A percentile compares a stretch with the other conserved stretches of the same genome.
phyloP scores from a whole-genome alignment of 1,284 basidiomycete species.

The Irpex sp. region DNA sequence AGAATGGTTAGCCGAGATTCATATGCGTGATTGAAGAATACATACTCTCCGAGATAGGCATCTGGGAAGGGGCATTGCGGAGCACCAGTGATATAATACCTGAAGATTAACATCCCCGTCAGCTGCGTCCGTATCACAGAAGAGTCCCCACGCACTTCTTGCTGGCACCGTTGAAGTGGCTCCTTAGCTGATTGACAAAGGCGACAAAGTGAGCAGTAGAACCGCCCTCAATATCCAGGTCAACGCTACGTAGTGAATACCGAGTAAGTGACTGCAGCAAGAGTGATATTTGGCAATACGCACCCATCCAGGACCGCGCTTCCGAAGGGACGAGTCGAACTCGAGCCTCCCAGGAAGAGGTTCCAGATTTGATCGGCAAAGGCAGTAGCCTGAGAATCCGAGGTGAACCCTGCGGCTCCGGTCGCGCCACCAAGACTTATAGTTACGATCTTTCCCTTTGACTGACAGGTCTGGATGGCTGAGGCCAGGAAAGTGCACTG shows the following conservation, averaged over 20 bases:
- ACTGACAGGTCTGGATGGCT: conserved; percentile 58
- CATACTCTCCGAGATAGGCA: conserved; percentile 42
- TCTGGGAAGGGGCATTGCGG: conserved; percentile 71
- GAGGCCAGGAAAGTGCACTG: conserved; percentile 52
- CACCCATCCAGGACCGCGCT: conserved; percentile 63
- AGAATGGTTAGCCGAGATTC: neutral
- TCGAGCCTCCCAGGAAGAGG: conserved; percentile 58
- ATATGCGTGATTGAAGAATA: neutral
- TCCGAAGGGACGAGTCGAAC: conserved; percentile 57
- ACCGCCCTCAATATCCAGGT: conserved; percentile 67
- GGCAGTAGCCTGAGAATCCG: conserved; percentile 45
- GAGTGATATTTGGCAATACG: conserved; percentile 13
- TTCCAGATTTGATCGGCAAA: conserved; percentile 66
- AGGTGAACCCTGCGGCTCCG: conserved; percentile 47
- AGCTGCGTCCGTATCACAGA: neutral
- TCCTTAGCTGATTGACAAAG: conserved; percentile 51
- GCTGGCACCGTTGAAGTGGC: conserved; percentile 42
- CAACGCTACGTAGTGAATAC: conserved; percentile 38
- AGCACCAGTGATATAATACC: conserved; percentile 61
- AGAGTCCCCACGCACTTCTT: conserved; percentile 39
- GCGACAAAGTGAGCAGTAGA: conserved; percentile 42
- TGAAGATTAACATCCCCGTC: conserved; percentile 17
- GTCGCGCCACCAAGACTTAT: conserved; percentile 62
- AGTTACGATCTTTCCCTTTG: conserved; percentile 62
- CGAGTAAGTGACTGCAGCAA: neutral